Evolutionary conservation across 1,284 basidiomycete genomes (phyloP), one percentile per base, ranked within the genome.

Genomic region (Leccinum pachyderme): DNA sequence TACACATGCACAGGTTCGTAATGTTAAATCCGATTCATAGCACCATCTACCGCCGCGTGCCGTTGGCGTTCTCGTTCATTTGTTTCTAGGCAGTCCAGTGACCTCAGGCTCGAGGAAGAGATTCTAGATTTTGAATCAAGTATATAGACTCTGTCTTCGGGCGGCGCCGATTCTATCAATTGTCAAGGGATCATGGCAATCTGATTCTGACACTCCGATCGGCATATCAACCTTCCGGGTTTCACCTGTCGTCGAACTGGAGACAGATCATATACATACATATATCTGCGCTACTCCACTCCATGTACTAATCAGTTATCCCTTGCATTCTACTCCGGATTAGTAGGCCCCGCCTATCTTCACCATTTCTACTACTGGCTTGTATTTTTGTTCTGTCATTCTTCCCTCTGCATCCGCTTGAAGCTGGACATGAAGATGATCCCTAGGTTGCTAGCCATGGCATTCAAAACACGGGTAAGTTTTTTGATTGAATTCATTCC

Each of bases 401-500:
- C 8, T 8, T 11, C 44, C 31, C 27, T 51, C 15, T 52, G 25
- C 2, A 27, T 39, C 22, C 31, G 12, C 12, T 49, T n/a, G 6
- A 32, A 24, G 48, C 33, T 25, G 15, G 25, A 13, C 27, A 43
- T 51, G 24, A 25, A 47, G 13, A 45, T 33, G 49, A 15, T 13
- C 4, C 5, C 4, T n/a, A 22, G 15, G 44, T 45, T 57, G 7
- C 22, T 22, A 15, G 39, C 24, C 3, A 25, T 22, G 37, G 18
- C 47, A 43, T 8, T 58, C 12, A 56, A 41, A 41, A 49, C 54
- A 52, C 61, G 61, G 63, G 63, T 63, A 31, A 45, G 63, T 57
- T 24, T 13, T 13, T 11, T 15, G 5, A 5, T 33, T 6, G 33
- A 37, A 35, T 32, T 24, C 8, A 18, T 29, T 15, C 18, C 39